Conservation (phyloP, 176 grass and related monocot genomes). For the Aegilops tauschii region DNA sequence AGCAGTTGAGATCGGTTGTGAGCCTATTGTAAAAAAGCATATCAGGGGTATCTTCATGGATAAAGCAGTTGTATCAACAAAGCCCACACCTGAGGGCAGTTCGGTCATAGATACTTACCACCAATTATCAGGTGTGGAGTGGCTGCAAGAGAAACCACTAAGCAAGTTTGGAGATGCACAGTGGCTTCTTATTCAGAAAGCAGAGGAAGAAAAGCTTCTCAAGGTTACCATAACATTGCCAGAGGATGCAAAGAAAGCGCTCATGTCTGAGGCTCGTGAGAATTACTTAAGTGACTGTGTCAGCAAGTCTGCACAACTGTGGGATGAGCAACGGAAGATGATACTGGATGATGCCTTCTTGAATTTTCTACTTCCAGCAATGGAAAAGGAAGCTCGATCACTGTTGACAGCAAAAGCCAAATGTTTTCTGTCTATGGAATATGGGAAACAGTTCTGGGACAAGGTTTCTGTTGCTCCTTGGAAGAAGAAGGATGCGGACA, state of each 20-base stretch:
- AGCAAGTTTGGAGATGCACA: conserved; percentile 77
- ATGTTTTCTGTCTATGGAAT: conserved; percentile 81
- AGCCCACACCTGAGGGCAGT: conserved; percentile 78
- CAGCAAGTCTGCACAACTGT: conserved; percentile 88
- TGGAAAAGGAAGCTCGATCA: conserved; percentile 85
- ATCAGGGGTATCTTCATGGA: conserved; percentile 84
- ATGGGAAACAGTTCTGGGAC: conserved; percentile 72
- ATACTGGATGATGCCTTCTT: conserved; percentile 95
- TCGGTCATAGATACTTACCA: conserved; percentile 77
- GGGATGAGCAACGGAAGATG: conserved; percentile 96
- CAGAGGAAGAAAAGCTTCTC: conserved; percentile 93
- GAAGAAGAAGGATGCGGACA: conserved; percentile 60
- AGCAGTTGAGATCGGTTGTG: conserved; percentile 89
- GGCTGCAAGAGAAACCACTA: conserved; percentile 82
- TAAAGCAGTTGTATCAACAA: conserved; percentile 82
- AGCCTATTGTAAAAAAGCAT: conserved; percentile 95
- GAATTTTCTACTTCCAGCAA: conserved; percentile 73
- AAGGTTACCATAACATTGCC: conserved; percentile 84
- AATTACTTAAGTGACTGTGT: conserved; percentile 95
- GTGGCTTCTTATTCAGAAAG: conserved; percentile 99
- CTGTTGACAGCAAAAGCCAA: conserved; percentile 72
- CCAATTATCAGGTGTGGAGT: conserved; percentile 69
- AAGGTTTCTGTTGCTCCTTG: conserved; percentile 90
- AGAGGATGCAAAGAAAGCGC: conserved; percentile 69
- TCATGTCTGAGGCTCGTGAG: conserved; percentile 78